phyloP scores from a whole-genome alignment of 2,329 filamentous ascomycete species.

The Fonsecaea erecta region DNA sequence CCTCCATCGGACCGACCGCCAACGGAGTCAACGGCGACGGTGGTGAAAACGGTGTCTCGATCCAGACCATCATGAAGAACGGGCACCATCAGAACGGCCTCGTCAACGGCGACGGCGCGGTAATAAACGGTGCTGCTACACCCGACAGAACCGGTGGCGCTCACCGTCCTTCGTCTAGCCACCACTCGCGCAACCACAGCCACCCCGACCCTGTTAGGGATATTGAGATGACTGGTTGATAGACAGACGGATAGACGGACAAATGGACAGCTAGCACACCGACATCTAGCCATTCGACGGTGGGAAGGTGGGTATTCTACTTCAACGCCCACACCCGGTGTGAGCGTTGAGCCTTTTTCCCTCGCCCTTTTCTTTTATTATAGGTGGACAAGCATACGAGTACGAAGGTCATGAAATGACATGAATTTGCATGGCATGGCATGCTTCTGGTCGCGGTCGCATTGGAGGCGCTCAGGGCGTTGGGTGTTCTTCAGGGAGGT shows the following conservation, averaged over 20 bases:
- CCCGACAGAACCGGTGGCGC: conserved; percentile 17
- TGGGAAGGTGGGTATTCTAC: no score
- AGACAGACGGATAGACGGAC: not conserved
- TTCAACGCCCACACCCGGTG: no score
- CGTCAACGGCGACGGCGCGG: conserved; percentile 13
- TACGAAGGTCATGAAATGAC: no score
- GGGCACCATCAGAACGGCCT: conserved; percentile 26
- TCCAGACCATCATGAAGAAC: conserved; percentile 32
- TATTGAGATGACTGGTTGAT: conserved; percentile 33
- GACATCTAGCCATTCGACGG: no score
- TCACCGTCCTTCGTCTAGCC: no score
- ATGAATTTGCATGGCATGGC: no score
- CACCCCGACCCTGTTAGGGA: conserved; percentile 33
- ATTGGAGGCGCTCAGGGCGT: no score
- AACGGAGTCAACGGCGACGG: conserved; percentile 40
- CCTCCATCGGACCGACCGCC: conserved; percentile 40
- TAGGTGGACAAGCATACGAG: no score
- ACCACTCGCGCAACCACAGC: conserved; percentile 27
- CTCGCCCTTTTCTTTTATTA: no score
- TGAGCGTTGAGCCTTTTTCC: no score
- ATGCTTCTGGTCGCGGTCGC: no score
- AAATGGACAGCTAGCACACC: not conserved
- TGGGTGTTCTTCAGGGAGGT: no score
- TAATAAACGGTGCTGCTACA: conserved; percentile 21
- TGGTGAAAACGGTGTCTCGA: conserved; percentile 34